Evolutionary conservation across 495 filamentous ascomycete genomes (phyloP).

Genomic region (Cenococcum geophilum): DNA sequence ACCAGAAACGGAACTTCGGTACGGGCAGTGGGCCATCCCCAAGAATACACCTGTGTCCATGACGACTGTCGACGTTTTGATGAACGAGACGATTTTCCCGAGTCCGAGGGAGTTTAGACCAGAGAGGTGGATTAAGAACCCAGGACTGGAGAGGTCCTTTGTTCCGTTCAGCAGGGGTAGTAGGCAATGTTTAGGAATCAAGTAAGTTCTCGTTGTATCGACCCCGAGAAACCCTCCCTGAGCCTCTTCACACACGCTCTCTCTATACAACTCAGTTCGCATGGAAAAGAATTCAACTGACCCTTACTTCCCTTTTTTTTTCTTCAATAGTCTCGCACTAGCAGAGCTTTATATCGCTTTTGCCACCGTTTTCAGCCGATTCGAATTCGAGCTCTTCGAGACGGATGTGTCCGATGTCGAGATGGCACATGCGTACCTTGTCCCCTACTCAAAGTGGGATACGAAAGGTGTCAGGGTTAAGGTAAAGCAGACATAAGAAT

Average conservation of each 20-base stretch:
- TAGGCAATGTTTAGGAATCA: slow-evolving; percentile 18
- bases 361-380: slow-evolving; percentile 34
- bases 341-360: slow-evolving; percentile 38
- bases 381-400: slow-evolving; percentile 34
- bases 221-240: no score
- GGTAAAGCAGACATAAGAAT: background rate
- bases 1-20: slow-evolving; percentile 1
- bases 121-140: slow-evolving; percentile 26
- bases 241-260: no score
- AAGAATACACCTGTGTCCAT: slow-evolving; percentile 12
- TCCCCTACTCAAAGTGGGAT: slow-evolving; percentile 33
- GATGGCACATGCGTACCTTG: slow-evolving; percentile 30
- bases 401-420: slow-evolving; percentile 37
- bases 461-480: slow-evolving; percentile 36
- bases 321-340: slow-evolving; percentile 9
- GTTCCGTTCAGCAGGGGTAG: slow-evolving; percentile 17
- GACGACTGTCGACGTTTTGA: background rate
- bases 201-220: background rate
- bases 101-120: slow-evolving; percentile 21
- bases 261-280: no score
- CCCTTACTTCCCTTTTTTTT: no score
- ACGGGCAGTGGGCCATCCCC: slow-evolving; percentile 13
- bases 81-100: slow-evolving; percentile 18
- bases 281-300: no score
- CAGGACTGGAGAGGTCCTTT: slow-evolving; percentile 13